These are phyloP conservation scores for Chaetomium olivaceum DNA, from an alignment of 2,329 filamentous ascomycete species.

Conservation along the genomic window DNA sequence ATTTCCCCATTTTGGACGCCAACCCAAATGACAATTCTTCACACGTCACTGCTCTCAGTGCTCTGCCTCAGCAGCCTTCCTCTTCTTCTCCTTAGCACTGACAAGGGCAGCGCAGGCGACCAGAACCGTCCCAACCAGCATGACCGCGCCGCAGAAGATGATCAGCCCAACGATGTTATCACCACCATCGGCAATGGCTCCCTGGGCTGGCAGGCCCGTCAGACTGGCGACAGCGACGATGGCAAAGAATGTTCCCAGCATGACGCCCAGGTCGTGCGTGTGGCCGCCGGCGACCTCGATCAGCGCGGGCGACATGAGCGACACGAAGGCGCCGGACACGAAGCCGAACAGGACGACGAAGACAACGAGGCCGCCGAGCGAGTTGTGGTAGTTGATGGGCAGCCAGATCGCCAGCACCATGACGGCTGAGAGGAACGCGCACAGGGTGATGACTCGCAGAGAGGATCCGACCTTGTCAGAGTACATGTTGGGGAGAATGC, in stretches of 20 bases:
- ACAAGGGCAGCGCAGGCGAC: not conserved
- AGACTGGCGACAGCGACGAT: slow-evolving; percentile 9
- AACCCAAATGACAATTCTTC: not conserved
- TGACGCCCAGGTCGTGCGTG: not conserved
- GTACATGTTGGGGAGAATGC: slow-evolving; percentile 15
- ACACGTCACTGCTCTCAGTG: not conserved
- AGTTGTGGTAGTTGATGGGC: slow-evolving; percentile 1
- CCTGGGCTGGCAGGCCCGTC: slow-evolving; percentile 8
- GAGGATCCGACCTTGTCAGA: slow-evolving; percentile 10
- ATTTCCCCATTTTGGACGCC: not conserved
- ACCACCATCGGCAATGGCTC: not conserved
- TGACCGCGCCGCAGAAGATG: slow-evolving; percentile 5
- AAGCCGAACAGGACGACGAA: slow-evolving; percentile 5
- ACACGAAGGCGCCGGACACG: slow-evolving; percentile 7
- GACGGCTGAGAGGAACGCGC: not conserved
- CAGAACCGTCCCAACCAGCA: slow-evolving; percentile 5
- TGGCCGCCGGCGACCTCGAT: slow-evolving; percentile 11
- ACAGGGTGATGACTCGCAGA: not conserved
- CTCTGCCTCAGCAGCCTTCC: not conserved
- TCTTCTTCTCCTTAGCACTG: not conserved
- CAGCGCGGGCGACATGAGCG: slow-evolving; percentile 13
- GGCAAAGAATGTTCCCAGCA: slow-evolving; percentile 3
- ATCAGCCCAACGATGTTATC: not conserved
- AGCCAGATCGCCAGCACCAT: slow-evolving; percentile 4
- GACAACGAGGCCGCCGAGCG: not conserved